phyloP scores from a whole-genome alignment of 176 grass and related monocot genomes.

The Aegilops umbellulata region DNA sequence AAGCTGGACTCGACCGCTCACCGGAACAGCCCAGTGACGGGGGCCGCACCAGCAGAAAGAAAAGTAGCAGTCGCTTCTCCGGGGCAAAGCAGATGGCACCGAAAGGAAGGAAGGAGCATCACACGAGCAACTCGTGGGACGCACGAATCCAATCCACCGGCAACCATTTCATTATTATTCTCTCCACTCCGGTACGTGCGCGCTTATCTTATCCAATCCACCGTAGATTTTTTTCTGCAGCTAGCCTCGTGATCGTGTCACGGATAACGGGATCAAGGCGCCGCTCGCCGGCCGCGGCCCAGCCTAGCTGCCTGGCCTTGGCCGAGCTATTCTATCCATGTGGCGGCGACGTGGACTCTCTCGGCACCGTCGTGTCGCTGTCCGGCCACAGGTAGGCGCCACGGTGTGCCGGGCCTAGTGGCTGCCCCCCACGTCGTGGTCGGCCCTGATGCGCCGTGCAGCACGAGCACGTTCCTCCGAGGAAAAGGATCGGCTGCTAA shows the following conservation, averaged over 20 bases:
- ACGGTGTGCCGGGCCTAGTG: neutral
- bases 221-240: too few relatives aligned
- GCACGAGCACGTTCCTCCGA: neutral
- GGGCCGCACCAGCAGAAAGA: neutral
- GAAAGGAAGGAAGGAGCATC: neutral
- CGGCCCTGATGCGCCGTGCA: neutral
- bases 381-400: neutral
- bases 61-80: too few relatives aligned
- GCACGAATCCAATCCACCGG: neutral
- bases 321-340: too few relatives aligned
- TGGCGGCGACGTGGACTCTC: too few relatives aligned
- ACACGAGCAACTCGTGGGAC: neutral
- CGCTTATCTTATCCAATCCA: neutral
- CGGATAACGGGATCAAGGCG: too few relatives aligned
- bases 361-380: neutral
- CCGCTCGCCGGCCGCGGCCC: too few relatives aligned
- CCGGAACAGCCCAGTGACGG: neutral
- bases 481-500: neutral
- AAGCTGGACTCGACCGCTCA: neutral
- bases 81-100: too few relatives aligned
- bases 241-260: too few relatives aligned
- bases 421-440: neutral
- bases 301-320: too few relatives aligned
- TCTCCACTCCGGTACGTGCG: neutral
- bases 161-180: neutral